These are phyloP conservation scores for Pugionium cornutum DNA, from an alignment of 345 rosid genomes.

Conservation along the genomic window DNA sequence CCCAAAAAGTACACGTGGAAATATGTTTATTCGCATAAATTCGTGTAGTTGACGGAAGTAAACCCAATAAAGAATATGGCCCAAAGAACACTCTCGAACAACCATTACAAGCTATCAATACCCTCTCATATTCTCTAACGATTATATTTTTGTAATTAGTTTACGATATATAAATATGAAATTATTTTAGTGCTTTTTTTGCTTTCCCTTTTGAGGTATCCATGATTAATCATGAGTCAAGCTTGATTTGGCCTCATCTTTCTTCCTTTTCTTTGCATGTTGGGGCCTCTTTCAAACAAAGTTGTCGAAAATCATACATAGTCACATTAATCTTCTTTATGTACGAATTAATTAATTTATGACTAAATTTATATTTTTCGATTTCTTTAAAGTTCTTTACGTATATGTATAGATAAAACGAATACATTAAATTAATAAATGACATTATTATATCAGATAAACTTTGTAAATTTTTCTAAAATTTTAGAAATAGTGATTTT, in stretches of 20 bases:
- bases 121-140: constrained; percentile 27
- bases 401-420: constrained; percentile 26
- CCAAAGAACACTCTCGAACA: constrained; percentile 43
- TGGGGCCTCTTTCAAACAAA: constrained; percentile 31
- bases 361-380: too few relatives aligned
- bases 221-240: constrained; percentile 45
- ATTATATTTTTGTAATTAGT: constrained; percentile 17
- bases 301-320: constrained; percentile 32
- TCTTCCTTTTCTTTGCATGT: constrained; percentile 37
- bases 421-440: too few relatives aligned
- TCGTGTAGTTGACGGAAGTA: too few relatives aligned
- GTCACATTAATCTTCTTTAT: constrained; percentile 36
- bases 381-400: too few relatives aligned
- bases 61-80: constrained; percentile 41
- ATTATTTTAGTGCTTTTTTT: background rate
- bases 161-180: too few relatives aligned
- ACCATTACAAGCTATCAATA: constrained; percentile 39
- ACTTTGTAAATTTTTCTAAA: too few relatives aligned
- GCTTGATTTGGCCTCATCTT: constrained; percentile 41
- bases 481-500: too few relatives aligned
- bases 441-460: too few relatives aligned
- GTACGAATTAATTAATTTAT: background rate
- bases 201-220: constrained; percentile 41
- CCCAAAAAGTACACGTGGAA: too few relatives aligned
- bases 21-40: too few relatives aligned